Percentiles rank a stretch among this genome's conserved stretches.
Conservation (phyloP, 441 rosid genomes). For the Jatropha podagrica region DNA sequence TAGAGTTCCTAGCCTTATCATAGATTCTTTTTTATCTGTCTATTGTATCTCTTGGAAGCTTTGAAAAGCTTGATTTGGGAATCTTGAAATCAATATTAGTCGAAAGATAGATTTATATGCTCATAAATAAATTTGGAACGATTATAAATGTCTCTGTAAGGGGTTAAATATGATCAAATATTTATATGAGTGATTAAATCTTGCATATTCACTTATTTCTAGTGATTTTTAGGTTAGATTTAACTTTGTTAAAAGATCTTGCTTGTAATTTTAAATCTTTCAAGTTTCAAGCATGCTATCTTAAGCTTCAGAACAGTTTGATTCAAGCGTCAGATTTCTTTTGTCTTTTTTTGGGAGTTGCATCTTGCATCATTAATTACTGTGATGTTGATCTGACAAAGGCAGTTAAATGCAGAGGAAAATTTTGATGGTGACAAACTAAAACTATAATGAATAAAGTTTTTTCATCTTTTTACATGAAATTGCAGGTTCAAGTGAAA, state of each 20-base stretch:
- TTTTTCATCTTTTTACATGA: background rate
- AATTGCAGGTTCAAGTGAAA: background rate
- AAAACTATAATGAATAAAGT: background rate
- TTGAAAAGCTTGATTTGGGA: background rate
- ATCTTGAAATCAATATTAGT: background rate
- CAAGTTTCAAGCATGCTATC: background rate
- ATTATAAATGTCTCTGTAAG: background rate
- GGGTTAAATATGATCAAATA: background rate
- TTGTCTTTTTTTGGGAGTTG: too few relatives aligned
- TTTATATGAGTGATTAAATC: background rate
- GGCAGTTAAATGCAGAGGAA: background rate
- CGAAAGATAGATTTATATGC: background rate
- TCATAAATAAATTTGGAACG: background rate
- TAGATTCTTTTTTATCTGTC: background rate
- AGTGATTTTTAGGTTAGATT: background rate
- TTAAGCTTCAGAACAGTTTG: background rate
- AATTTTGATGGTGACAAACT: background rate
- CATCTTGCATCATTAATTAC: background rate
- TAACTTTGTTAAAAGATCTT: background rate
- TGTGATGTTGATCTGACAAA: background rate
- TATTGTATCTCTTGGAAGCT: background rate
- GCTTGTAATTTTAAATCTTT: background rate
- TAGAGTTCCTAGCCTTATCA: background rate
- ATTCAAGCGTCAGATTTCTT: background rate
- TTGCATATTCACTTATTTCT: background rate